Conservation (phyloP, 75 land plant species). For the Pinus taeda region DNA sequence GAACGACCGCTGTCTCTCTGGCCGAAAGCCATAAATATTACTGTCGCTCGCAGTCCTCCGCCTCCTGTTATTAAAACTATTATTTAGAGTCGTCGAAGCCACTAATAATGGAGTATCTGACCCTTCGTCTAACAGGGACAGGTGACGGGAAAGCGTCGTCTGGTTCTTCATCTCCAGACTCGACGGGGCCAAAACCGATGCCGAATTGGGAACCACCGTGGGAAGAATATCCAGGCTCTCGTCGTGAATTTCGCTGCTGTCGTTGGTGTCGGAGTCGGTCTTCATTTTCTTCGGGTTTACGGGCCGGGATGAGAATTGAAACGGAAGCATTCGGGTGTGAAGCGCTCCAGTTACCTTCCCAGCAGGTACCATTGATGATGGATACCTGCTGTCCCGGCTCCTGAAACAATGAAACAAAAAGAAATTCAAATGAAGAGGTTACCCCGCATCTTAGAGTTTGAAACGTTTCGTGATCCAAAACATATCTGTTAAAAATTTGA, state of each 20-base stretch:
- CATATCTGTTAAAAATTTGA: no score
- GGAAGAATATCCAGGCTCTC: no score
- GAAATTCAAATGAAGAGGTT: no score
- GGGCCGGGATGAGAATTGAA: neutral
- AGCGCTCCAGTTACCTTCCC: neutral
- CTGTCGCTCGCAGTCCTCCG: constrained; percentile 12
- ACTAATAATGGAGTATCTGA: neutral
- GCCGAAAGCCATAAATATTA: neutral
- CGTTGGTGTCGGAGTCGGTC: neutral
- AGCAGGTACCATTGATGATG: neutral
- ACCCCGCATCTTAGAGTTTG: no score
- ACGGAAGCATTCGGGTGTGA: neutral
- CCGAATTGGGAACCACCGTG: neutral
- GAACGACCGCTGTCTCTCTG: constrained; percentile 29
- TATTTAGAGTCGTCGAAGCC: neutral
- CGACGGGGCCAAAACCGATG: neutral
- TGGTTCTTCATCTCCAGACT: neutral
- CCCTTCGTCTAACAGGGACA: neutral
- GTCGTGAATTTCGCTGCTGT: neutral
- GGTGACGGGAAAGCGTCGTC: constrained; percentile 4
- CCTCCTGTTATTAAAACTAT: neutral
- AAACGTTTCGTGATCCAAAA: no score
- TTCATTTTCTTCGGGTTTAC: neutral
- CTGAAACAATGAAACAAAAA: no score
- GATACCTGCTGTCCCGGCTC: neutral